Evolutionary conservation across 352 stramenopile species (phyloP), one percentile per base, ranked within the genome.

Genomic region (Pythium rhizo-oryzae): DNA sequence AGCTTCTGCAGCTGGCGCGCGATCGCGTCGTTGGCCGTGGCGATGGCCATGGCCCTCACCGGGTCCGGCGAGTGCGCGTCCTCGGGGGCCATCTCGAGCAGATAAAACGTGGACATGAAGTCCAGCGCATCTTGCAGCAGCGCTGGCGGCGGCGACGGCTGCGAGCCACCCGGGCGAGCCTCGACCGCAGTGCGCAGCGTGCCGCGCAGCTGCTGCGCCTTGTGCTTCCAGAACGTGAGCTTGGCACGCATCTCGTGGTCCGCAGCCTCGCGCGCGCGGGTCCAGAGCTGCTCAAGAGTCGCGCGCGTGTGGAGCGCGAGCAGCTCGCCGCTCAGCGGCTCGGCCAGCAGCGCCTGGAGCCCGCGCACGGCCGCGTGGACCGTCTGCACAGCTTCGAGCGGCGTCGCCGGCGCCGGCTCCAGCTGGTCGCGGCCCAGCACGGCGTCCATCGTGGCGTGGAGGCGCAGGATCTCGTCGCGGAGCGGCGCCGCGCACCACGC

Each of bases 141-240:
- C 7, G 66, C 24, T 33, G 28, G 28, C 28, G 28, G 28, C 6
- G 47, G 28, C 23, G 16, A 16, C 19, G 47, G 8, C 30, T 39
- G 28, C 8, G 59, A n/a, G 2, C 16, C 1, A 30, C 49, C n/a
- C 37, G 4, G 8, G 37, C 18, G 53, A 9, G 64, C n/a, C 16
- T 69, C 35, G 18, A 72, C 50, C 24, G 59, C 43, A 2, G 59
- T 65, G 8, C 47, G 62, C 49, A 82, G 46, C 4, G 18, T 51
- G 15, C 67, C 57, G 52, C 77, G 72, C 28, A 82, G 49, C 6
- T 77, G 58, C 23, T 66, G 33, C 13, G 72, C 75, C 61, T 76
- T 78, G 64, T 71, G 60, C 63, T 77, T 80, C 75, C 75, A 82
- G 25, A 80, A 55, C 33, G 46, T 67, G 16, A 78, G 66, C 61